Evolutionary conservation across 352 stramenopile genomes (phyloP).

Genomic region (Globisporangium heterothallicum): DNA sequence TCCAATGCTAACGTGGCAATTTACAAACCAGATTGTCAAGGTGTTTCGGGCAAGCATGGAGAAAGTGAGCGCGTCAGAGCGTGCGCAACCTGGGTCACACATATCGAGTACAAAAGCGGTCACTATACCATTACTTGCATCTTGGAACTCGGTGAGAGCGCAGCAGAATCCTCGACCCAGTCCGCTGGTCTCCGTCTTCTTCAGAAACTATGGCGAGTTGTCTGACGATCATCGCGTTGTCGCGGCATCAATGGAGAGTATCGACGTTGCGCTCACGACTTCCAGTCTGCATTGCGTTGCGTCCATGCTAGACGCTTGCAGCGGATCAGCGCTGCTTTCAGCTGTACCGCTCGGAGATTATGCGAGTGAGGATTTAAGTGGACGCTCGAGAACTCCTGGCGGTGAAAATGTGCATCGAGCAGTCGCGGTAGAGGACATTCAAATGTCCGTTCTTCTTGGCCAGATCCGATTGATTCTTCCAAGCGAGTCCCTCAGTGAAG

Average conservation of each 20-base stretch:
- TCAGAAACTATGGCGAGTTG: slow-evolving; percentile 43
- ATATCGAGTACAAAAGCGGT: not conserved
- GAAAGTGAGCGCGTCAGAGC: not conserved
- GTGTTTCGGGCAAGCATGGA: slow-evolving; percentile 21
- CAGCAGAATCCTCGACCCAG: slow-evolving; percentile 15
- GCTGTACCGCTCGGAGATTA: not conserved
- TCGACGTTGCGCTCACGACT: slow-evolving; percentile 39
- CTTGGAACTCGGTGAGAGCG: slow-evolving; percentile 16
- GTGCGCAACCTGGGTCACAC: not conserved
- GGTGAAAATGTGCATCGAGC: not conserved
- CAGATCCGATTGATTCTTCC: slow-evolving; percentile 51
- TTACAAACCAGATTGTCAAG: slow-evolving; percentile 41
- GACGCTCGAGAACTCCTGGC: not conserved
- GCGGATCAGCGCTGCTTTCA: not conserved
- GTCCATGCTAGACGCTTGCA: slow-evolving; percentile 11
- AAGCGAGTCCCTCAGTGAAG: slow-evolving; percentile 29
- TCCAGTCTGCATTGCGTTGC: slow-evolving; percentile 41
- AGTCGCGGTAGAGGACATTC: slow-evolving; percentile 15
- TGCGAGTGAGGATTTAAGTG: not conserved
- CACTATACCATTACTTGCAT: slow-evolving; percentile 32
- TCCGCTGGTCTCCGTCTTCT: slow-evolving; percentile 35
- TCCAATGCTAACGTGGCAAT: slow-evolving; percentile 48
- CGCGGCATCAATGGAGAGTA: slow-evolving; percentile 37
- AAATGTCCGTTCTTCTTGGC: slow-evolving; percentile 42
- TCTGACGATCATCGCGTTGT: slow-evolving; percentile 22